Conservation (phyloP, 805 yeast genomes). For the Candida dajiaensis region DNA sequence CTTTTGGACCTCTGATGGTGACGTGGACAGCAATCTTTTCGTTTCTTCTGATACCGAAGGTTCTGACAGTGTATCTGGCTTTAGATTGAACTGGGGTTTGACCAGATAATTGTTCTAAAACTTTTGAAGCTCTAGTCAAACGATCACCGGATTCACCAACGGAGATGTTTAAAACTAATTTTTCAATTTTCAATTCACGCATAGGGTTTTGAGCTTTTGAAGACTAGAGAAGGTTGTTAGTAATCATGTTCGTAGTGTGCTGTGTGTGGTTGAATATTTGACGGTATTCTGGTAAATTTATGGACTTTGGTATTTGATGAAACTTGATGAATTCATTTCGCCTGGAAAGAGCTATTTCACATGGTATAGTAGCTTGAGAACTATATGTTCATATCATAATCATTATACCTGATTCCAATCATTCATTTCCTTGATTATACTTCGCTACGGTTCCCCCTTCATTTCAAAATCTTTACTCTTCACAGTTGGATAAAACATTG, state of each 20-base stretch:
- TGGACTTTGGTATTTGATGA: too few relatives aligned
- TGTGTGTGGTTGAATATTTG: neutral
- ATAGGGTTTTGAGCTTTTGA: slow-evolving; percentile 80
- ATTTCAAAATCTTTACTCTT: too few relatives aligned
- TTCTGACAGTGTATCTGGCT: slow-evolving; percentile 99
- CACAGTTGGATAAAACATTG: neutral
- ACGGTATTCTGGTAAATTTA: neutral
- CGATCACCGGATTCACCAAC: slow-evolving; percentile 99
- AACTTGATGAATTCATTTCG: too few relatives aligned
- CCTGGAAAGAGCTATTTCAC: neutral
- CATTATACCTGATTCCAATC: neutral
- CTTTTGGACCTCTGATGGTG: slow-evolving; percentile 99
- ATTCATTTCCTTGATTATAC: too few relatives aligned
- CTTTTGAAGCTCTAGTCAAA: slow-evolving; percentile 99
- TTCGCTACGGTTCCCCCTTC: too few relatives aligned
- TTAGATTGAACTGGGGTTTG: slow-evolving; percentile 99
- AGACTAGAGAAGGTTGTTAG: slow-evolving; percentile 30
- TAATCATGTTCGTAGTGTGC: slow-evolving; percentile 1
- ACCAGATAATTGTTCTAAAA: slow-evolving; percentile 99
- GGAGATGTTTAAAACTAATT: slow-evolving; percentile 98
- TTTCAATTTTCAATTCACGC: slow-evolving; percentile 99
- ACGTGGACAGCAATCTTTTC: slow-evolving; percentile 99
- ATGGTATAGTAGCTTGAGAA: neutral
- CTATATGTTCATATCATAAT: neutral
- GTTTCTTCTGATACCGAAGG: slow-evolving; percentile 99